Conservation (phyloP, 2,329 filamentous ascomycete species). For the Fusarium graminum region DNA sequence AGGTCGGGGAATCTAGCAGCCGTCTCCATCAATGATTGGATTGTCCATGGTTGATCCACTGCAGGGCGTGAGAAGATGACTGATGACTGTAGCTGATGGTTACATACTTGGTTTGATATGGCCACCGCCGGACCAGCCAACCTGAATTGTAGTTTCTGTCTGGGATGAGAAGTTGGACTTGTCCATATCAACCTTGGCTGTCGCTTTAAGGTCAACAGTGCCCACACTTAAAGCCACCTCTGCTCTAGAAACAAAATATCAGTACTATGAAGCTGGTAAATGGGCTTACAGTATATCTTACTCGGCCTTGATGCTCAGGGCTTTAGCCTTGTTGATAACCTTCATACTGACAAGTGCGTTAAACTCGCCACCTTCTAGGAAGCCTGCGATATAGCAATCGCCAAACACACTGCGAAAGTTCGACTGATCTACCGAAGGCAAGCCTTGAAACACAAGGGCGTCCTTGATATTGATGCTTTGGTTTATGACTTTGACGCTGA, state of each 20-base stretch:
- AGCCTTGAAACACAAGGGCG: too few relatives aligned
- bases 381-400: neutral
- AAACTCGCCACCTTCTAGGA: neutral
- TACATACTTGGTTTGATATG: neutral
- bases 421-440: too few relatives aligned
- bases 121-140: neutral
- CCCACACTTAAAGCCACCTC: too few relatives aligned
- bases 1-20: neutral
- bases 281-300: too few relatives aligned
- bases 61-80: too few relatives aligned
- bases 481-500: neutral
- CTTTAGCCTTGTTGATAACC: neutral
- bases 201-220: too few relatives aligned
- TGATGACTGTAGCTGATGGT: too few relatives aligned
- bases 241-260: too few relatives aligned
- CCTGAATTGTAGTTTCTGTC: neutral
- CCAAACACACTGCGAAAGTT: too few relatives aligned
- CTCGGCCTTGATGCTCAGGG: neutral
- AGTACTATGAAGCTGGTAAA: too few relatives aligned
- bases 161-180: neutral
- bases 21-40: neutral
- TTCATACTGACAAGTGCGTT: neutral
- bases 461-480: neutral
- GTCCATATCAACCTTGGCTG: neutral
- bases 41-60: neutral